Evolutionary conservation across 306 rosid genomes (phyloP).

Genomic region (Biancaea sappan): DNA sequence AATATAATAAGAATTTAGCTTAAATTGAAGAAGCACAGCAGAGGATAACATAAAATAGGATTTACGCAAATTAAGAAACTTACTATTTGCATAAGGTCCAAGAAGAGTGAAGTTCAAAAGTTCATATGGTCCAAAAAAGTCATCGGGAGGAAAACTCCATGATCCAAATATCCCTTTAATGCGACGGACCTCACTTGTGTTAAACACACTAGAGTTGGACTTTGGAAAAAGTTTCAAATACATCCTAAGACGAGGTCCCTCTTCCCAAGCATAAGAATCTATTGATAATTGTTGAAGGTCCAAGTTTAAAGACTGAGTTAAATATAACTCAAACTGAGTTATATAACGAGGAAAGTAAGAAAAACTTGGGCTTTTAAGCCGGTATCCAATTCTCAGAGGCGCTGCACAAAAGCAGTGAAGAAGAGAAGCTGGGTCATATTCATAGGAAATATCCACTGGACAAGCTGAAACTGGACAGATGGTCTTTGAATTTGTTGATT

Average conservation of each 20-base stretch:
- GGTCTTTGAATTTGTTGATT: constrained; percentile 33
- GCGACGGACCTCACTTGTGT: constrained; percentile 54
- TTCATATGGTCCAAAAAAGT: constrained; percentile 88
- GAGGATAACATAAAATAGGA: constrained; percentile 13
- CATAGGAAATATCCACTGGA: constrained; percentile 60
- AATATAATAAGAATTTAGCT: constrained; percentile 3
- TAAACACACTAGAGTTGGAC: constrained; percentile 38
- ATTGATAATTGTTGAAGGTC: constrained; percentile 54
- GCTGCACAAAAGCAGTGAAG: constrained; percentile 71
- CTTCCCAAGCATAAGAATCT: constrained; percentile 66
- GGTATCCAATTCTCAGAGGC: constrained; percentile 75
- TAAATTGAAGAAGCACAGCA: not conserved
- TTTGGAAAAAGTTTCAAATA: constrained; percentile 70
- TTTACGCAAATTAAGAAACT: constrained; percentile 48
- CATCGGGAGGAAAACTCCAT: constrained; percentile 57
- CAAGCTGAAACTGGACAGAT: constrained; percentile 51
- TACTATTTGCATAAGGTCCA: constrained; percentile 59
- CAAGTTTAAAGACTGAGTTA: constrained; percentile 53
- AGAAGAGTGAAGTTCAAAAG: constrained; percentile 68
- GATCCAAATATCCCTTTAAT: constrained; percentile 42
- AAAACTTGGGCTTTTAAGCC: constrained; percentile 95
- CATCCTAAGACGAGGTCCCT: constrained; percentile 81
- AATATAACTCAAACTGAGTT: constrained; percentile 41
- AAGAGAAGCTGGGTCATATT: constrained; percentile 59
- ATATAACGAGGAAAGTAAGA: constrained; percentile 66